A percentile compares a stretch with the other conserved stretches of the same genome.
These are phyloP conservation scores for Gnetum montanum DNA, from an alignment of 75 land plant genomes.

Conservation along the genomic window DNA sequence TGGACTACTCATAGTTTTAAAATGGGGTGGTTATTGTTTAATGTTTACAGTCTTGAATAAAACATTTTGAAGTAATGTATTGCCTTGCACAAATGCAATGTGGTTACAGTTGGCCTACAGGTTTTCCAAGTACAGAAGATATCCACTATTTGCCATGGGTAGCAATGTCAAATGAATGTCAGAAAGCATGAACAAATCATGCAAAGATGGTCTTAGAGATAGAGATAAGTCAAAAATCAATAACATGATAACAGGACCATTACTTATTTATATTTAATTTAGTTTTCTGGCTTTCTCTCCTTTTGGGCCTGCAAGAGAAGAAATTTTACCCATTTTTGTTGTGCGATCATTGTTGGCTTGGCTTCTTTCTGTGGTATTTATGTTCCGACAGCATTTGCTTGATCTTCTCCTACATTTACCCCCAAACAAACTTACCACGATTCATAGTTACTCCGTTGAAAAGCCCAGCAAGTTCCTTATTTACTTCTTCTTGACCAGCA, in stretches of 20 bases:
- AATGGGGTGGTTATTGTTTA: background rate
- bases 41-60: background rate
- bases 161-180: conserved; percentile 55
- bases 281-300: background rate
- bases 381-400: background rate
- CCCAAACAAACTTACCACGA: too few relatives aligned
- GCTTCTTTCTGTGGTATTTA: too few relatives aligned
- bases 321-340: too few relatives aligned
- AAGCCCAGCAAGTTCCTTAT: too few relatives aligned
- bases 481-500: too few relatives aligned
- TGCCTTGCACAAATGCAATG: conserved; percentile 31
- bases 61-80: background rate
- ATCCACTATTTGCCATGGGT: conserved; percentile 35
- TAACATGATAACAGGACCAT: background rate
- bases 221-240: background rate
- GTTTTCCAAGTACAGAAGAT: conserved; percentile 33
- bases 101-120: conserved; percentile 42
- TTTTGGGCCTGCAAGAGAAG: too few relatives aligned
- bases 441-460: too few relatives aligned
- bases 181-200: conserved; percentile 48
- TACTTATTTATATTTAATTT: background rate
- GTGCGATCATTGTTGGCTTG: too few relatives aligned
- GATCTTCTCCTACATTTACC: background rate
- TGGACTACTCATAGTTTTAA: conserved; percentile 1
- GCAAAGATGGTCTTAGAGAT: background rate